Conservation (phyloP, 2,329 filamentous ascomycete genomes). For the Ophiocordyceps australis region DNA sequence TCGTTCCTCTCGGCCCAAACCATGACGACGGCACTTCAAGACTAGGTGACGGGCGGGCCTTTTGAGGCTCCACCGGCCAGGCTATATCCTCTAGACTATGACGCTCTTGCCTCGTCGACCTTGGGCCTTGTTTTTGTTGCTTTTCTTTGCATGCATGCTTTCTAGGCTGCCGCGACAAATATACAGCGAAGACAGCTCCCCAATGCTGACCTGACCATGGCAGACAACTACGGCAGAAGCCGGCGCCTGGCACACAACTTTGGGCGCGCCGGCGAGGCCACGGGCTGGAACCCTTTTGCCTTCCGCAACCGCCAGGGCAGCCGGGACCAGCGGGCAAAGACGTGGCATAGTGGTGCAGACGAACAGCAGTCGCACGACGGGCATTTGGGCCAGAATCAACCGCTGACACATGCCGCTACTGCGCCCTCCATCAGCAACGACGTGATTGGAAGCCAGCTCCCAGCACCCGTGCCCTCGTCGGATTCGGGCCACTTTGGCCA, state of each 20-base stretch:
- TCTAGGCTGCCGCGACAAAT: no score
- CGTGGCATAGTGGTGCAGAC: constrained; percentile 15
- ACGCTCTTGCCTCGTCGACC: no score
- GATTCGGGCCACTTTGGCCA: constrained; percentile 6
- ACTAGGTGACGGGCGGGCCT: no score
- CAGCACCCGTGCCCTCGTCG: constrained; percentile 6
- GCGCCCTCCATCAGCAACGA: constrained; percentile 10
- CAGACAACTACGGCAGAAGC: constrained; percentile 27
- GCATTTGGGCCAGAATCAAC: constrained; percentile 8
- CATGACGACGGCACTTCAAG: no score
- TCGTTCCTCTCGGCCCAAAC: no score
- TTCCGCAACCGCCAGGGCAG: constrained; percentile 12
- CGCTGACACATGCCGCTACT: constrained; percentile 16
- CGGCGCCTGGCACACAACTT: constrained; percentile 24
- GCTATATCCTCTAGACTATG: no score
- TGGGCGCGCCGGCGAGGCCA: constrained; percentile 18
- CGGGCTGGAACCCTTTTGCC: constrained; percentile 22
- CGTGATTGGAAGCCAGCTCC: constrained; percentile 6
- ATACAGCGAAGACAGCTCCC: no score
- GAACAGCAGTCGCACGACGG: constrained; percentile 11
- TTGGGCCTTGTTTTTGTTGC: no score
- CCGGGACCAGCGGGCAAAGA: constrained; percentile 10
- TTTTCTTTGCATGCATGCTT: no score
- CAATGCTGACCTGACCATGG: constrained; percentile 2
- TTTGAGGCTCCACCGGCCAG: no score